Percentiles rank a stretch among this genome's conserved stretches.
These are phyloP conservation scores for Boletus sp. DNA, from an alignment of 768 basidiomycete species.

Conservation along the genomic window DNA sequence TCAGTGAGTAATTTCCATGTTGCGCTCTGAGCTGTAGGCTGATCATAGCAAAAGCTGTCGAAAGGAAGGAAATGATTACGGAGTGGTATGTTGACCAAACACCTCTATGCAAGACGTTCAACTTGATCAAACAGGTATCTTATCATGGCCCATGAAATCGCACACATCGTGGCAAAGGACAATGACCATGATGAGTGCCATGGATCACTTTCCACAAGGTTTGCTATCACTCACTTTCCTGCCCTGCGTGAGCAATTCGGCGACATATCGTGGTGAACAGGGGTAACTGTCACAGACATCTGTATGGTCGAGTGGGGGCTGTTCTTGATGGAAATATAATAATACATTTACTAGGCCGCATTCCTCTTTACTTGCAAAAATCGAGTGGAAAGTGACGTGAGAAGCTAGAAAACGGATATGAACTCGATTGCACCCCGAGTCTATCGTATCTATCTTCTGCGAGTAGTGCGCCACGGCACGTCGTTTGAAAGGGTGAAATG, in stretches of 20 bases:
- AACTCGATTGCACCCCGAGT: not conserved
- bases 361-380: too few species aligned
- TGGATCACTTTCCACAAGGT: constrained; percentile 17
- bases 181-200: constrained; percentile 29
- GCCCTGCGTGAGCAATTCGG: not conserved
- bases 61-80: not conserved
- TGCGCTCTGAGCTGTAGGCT: not conserved
- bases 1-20: not conserved
- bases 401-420: too few species aligned
- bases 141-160: constrained; percentile 29
- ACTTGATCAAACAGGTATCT: constrained; percentile 18
- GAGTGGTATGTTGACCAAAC: constrained; percentile 9
- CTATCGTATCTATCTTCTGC: not conserved
- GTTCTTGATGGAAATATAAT: too few species aligned
- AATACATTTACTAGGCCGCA: too few species aligned
- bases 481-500: not conserved
- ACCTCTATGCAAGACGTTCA: not conserved
- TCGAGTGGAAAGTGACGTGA: too few species aligned
- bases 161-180: constrained; percentile 21
- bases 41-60: not conserved
- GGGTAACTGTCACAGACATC: not conserved
- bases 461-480: not conserved
- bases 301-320: not conserved
- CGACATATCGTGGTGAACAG: not conserved
- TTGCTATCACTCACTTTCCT: constrained; percentile 6